Conservation (phyloP, 495 filamentous ascomycete genomes). For the Hypoxylon lenormandii region DNA sequence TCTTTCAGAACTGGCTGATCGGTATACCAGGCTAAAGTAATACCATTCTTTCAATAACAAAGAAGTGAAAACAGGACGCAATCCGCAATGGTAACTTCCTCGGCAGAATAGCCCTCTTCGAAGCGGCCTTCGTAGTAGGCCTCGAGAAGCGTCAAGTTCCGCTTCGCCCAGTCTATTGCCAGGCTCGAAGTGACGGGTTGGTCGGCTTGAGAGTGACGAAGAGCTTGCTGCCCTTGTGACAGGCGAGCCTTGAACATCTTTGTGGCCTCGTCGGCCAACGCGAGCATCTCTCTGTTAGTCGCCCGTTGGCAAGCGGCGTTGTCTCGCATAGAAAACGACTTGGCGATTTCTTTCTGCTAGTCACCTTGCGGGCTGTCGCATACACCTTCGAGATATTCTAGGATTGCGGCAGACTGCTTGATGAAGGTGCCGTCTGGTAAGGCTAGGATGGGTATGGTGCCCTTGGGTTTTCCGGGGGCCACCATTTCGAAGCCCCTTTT, state of each 20-base stretch:
- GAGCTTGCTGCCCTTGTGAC: slow-evolving; percentile 26
- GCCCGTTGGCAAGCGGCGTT: too few species aligned
- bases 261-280: slow-evolving; percentile 23
- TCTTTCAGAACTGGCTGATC: too few species aligned
- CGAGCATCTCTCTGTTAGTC: slow-evolving; percentile 24
- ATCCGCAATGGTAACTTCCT: slow-evolving; percentile 31
- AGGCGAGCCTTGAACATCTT: slow-evolving; percentile 19
- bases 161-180: slow-evolving; percentile 10
- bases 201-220: slow-evolving; percentile 6
- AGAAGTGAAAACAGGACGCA: slow-evolving; percentile 30
- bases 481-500: slow-evolving; percentile 37
- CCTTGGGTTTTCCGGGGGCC: slow-evolving; percentile 37
- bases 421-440: slow-evolving; percentile 40
- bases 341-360: slow-evolving; percentile 28
- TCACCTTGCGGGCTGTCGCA: slow-evolving; percentile 27
- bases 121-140: slow-evolving; percentile 23
- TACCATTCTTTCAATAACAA: slow-evolving; percentile 22
- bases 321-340: too few species aligned
- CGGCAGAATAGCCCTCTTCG: neutral
- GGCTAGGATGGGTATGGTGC: slow-evolving; percentile 34
- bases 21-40: too few species aligned
- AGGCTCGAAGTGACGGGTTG: neutral
- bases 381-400: slow-evolving; percentile 46
- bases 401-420: slow-evolving; percentile 37
- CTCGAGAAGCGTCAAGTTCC: slow-evolving; percentile 26